These are phyloP conservation scores for Cephaloascus albidus DNA, from an alignment of 805 yeast genomes.

Conservation along the genomic window DNA sequence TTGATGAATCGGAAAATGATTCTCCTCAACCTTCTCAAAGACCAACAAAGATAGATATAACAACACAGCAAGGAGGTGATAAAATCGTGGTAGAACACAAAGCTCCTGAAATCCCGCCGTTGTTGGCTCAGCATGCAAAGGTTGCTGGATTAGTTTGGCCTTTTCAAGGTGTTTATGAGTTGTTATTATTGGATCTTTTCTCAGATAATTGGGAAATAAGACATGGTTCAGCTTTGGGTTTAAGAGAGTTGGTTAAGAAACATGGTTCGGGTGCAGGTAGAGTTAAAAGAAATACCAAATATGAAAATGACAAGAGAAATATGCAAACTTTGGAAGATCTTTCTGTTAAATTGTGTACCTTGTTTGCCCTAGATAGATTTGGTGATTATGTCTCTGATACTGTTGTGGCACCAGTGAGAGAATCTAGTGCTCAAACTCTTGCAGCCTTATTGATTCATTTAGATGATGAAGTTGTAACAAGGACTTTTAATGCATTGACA, in stretches of 20 bases:
- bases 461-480: slow-evolving; percentile 44
- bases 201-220: slow-evolving; percentile 89
- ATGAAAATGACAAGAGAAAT: slow-evolving; percentile 61
- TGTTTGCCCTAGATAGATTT: slow-evolving; percentile 88
- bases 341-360: slow-evolving; percentile 73
- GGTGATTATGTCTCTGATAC: slow-evolving; percentile 97
- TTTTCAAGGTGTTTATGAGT: slow-evolving; percentile 85
- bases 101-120: slow-evolving; percentile 53
- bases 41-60: slow-evolving; percentile 45
- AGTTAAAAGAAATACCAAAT: slow-evolving; percentile 47
- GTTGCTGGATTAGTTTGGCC: slow-evolving; percentile 83
- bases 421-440: slow-evolving; percentile 89
- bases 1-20: slow-evolving; percentile 5
- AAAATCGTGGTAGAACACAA: slow-evolving; percentile 80
- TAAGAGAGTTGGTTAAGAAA: slow-evolving; percentile 73
- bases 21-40: not conserved
- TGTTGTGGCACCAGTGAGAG: slow-evolving; percentile 97
- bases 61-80: slow-evolving; percentile 72
- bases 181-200: slow-evolving; percentile 69
- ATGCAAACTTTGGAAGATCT: slow-evolving; percentile 73
- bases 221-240: slow-evolving; percentile 91
- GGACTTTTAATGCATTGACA: slow-evolving; percentile 57
- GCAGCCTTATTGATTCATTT: slow-evolving; percentile 84
- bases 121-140: slow-evolving; percentile 60
- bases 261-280: slow-evolving; percentile 88